Evolutionary conservation across 495 filamentous ascomycete genomes (phyloP), one percentile per base, ranked within the genome.

Genomic region (Penicillium canariense): DNA sequence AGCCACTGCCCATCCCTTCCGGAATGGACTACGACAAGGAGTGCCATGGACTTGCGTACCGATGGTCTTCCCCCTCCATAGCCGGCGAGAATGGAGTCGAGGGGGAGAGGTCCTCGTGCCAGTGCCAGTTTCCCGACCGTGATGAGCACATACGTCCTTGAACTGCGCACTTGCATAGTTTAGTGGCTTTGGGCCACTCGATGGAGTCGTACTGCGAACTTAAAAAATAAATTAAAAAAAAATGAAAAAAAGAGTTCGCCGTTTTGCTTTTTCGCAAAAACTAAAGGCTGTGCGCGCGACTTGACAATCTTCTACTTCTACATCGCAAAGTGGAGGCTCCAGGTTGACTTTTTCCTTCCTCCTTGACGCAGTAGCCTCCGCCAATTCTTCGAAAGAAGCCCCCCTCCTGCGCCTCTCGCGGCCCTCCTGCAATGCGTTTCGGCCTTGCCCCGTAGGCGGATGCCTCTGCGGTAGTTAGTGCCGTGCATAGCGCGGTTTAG

Each of bases 1-100:
- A 30, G 26, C 25, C 43, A 46, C 48, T 39, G 48, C 23, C 22
- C 23, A 50, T 50, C 48, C 38, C 32, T 39, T 50, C 23, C 48
- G 12, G 25, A 30, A 46, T n/a, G 11, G n/a, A 46, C 28, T 25
- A 27, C 23, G 38, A 25, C 20, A 22, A 42, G 38, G 20, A 17
- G n/a, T 46, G 17, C 26, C 27, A 7, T 30, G 43, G 43, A 30
- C 11, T 42, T 23, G 20, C 34, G 20, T 39, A 50, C 32, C 34
- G 48, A 20, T 50, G 6, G 20, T 12, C 14, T 49, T 35, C 23
- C 15, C 48, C 48, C 20, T 9, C 4, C 8, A 5, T 23, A 42
- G 25, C 20, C 18, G 12, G 38, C 20, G 3, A 15, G 8, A 20
- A 40, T 40, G 36, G 32, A 38, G 31, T 49, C 23, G 31, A 27